Evolutionary conservation across 73 alveolate species (phyloP), one percentile per base, ranked within the genome.

Genomic region (Paramecium pentaurelia): DNA sequence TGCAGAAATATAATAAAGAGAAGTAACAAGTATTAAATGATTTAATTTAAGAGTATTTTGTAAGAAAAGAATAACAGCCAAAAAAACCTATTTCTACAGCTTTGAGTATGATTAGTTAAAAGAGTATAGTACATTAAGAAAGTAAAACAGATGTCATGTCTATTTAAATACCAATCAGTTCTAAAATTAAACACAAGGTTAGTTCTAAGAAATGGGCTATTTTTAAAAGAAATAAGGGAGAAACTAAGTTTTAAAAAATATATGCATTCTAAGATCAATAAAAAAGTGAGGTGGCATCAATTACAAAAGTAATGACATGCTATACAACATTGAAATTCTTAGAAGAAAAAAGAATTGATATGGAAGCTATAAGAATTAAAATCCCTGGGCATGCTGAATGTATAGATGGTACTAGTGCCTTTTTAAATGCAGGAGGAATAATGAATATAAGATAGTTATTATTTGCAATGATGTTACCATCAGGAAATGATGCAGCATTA

Each of bases 401-500:
- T 25, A 89, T 92, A 70, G 71, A 71, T 18, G 98, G 98, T 11
- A 96, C 98, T 12, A 88, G 93, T 10, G 98, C 98, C 4, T 71
- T 68, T 60, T 49, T 96, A 22, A 40, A 89, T 58, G 92, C 58
- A 22, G 95, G 92, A 28, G 88, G 94, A 38, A 86, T 92, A 42
- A 60, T 96, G 14, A 83, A 60, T 38, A 45, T 96, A 9, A 58
- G 77, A 54, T 95, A 95, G 60, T 92, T 95, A 38, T 93, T 95
- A 22, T 94, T 93, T 91, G 98, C 97, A 2, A 93, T 96, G 22
- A 88, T 96, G 96, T 86, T 96, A 11, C 98, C 98, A 12, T 88
- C 96, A 42, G 98, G 98, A 34, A 96, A 96, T 59, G 98, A 96
- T 45, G 98, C 98, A 37, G 96, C 98, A 68, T 93, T 94, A 14